Evolutionary conservation across 2,329 filamentous ascomycete genomes (phyloP), one percentile per base, ranked within the genome.

Genomic region (Colletotrichum shisoi): DNA sequence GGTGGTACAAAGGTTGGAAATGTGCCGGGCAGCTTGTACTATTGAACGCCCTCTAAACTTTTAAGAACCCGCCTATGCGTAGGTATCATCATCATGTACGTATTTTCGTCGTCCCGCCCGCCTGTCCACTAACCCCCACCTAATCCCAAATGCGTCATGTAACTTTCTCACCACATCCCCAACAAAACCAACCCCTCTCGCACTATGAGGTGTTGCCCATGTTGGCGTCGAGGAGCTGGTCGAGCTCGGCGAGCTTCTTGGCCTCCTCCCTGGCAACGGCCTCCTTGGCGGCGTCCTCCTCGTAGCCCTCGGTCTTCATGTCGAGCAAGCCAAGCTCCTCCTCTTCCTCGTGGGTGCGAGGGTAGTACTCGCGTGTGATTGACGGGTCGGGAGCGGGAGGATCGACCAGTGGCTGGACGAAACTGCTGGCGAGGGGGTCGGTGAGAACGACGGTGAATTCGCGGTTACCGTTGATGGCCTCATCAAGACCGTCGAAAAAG

Each of bases 271-370:
- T 60, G 48, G 56, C 63, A 17, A 31, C 67, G 3, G 65, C 57
- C 57, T 65, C 61, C 17, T 61, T 60, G 45, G 74, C 77, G 1
- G 73, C 67, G 68, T 87, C 85, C 60, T 88, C 82, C 77, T 90
- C 90, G 74, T 99, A 98, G 0, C 88, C 89, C 77, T 98, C 94
- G 0, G 89, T 88, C 84, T 94, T 95, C 89, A 99, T 99, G 75
- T 99, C 95, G 67, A 83, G 88, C 71, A 99, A 80, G 0, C 95
- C 95, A 12, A 99, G 82, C 67, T 97, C 92, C 74, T 99, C 95
- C 79, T 97, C 92, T 76, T 99, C 95, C 77, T 97, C 92, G 0
- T 90, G 88, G 0, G 94, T 97, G 68, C 95, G 86, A 67, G 91
- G 87, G 77, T 99, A 99, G 37, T 92, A 91, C 79, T 92, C 91